Percentiles rank a stretch among this genome's conserved stretches.
Conservation (phyloP, 768 basidiomycete species). For the Lactarius hatsudake region DNA sequence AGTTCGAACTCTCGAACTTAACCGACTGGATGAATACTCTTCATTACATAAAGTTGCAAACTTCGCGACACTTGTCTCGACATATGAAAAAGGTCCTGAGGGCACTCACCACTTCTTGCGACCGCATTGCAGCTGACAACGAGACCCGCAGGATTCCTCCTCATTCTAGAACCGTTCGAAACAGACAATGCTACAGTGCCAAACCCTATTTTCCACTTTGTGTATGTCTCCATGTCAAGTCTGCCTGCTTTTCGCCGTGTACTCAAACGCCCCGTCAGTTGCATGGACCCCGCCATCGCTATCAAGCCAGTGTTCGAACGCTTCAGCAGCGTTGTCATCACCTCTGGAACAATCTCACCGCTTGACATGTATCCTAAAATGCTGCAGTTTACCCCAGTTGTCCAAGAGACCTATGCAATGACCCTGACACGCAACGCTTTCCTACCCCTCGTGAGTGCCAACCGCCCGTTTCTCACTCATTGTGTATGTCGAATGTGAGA, state of each 20-base stretch:
- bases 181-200: conserved; percentile 98
- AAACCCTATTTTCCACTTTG: conserved; percentile 97
- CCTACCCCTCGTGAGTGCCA: conserved; percentile 72
- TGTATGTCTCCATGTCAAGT: conserved; percentile 46
- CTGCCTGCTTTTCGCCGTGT: conserved; percentile 21
- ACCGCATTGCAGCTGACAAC: conserved; percentile 4
- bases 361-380: conserved; percentile 99
- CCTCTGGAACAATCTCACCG: conserved; percentile 97
- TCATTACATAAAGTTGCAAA: conserved; percentile 92
- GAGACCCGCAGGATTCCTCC: conserved; percentile 70
- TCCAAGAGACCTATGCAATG: conserved; percentile 98
- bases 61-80: conserved; percentile 95
- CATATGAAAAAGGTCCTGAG: conserved; percentile 87
- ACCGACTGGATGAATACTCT: conserved; percentile 85
- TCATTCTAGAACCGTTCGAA: conserved; percentile 97
- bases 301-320: conserved; percentile 98
- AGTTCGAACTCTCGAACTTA: conserved; percentile 88
- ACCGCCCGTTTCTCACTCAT: background rate
- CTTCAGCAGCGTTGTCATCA: conserved; percentile 97
- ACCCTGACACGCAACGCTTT: conserved; percentile 95
- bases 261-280: conserved; percentile 48
- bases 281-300: conserved; percentile 94
- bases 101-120: background rate
- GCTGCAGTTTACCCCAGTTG: conserved; percentile 95
- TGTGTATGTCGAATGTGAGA: conserved; percentile 13